phyloP scores from a whole-genome alignment of 768 basidiomycete genomes.

The Tulasnella sp. region DNA sequence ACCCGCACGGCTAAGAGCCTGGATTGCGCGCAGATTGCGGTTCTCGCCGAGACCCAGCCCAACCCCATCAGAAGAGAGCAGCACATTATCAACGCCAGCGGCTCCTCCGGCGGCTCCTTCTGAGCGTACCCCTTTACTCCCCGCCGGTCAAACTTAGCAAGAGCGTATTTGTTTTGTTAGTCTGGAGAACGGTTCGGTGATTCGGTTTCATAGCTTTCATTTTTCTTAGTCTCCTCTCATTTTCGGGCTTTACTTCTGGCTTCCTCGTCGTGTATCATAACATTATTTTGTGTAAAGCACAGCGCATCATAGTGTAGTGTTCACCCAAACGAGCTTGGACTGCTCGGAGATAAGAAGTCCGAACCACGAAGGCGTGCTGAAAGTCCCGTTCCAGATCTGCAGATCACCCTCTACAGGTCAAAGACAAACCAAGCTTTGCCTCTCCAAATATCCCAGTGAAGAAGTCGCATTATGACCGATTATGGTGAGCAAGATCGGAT shows the following conservation, averaged over 20 bases:
- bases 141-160: background rate
- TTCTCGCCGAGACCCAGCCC: background rate
- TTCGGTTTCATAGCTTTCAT: background rate
- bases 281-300: constrained; percentile 4
- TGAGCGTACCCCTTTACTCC: constrained; percentile 9
- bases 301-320: background rate
- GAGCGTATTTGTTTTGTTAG: background rate
- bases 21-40: background rate
- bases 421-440: too few relatives aligned
- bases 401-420: background rate
- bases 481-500: background rate
- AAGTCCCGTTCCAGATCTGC: too few relatives aligned
- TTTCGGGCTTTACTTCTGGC: background rate
- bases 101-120: background rate
- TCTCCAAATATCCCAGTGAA: background rate
- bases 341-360: background rate
- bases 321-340: too few relatives aligned
- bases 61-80: background rate
- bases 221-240: background rate
- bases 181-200: background rate
- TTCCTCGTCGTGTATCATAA: background rate
- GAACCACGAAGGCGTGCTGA: background rate
- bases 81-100: background rate
- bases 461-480: background rate
- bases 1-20: background rate